Evolutionary conservation across 2,329 filamentous ascomycete species (phyloP).

Genomic region (Basipetospora chlamydospora): DNA sequence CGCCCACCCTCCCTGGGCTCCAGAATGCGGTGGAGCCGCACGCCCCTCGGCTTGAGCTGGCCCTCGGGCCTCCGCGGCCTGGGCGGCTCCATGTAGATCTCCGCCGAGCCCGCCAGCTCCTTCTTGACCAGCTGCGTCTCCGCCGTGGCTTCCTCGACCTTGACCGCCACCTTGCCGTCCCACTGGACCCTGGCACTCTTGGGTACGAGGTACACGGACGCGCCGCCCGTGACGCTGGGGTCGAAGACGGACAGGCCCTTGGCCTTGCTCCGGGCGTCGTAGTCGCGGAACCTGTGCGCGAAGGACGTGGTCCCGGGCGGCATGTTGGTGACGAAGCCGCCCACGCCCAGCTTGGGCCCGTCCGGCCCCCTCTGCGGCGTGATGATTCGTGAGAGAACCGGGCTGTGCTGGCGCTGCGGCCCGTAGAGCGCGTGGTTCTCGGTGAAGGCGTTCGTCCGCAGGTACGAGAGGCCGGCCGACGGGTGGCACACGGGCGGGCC

Average conservation of each 20-base stretch:
- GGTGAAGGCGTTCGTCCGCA: constrained; percentile 38
- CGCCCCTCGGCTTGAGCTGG: neutral
- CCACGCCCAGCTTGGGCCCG: constrained; percentile 34
- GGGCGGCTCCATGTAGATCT: constrained; percentile 16
- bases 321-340: constrained; percentile 34
- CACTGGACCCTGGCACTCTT: constrained; percentile 30
- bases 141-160: constrained; percentile 22
- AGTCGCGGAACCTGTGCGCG: constrained; percentile 15
- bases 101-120: constrained; percentile 25
- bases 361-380: constrained; percentile 22
- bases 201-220: constrained; percentile 37
- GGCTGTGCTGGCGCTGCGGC: constrained; percentile 34
- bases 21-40: neutral
- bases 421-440: constrained; percentile 49
- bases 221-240: constrained; percentile 32
- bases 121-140: constrained; percentile 28
- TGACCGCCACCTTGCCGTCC: constrained; percentile 31
- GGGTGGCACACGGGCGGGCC: constrained; percentile 48
- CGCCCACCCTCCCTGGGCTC: neutral
- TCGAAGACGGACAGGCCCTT: constrained; percentile 21
- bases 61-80: neutral
- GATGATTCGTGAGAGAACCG: constrained; percentile 36
- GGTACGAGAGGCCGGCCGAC: constrained; percentile 47
- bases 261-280: constrained; percentile 5
- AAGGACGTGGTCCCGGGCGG: constrained; percentile 27